Conservation (phyloP, 116 monocot species). For the Cymodocea nodosa region DNA sequence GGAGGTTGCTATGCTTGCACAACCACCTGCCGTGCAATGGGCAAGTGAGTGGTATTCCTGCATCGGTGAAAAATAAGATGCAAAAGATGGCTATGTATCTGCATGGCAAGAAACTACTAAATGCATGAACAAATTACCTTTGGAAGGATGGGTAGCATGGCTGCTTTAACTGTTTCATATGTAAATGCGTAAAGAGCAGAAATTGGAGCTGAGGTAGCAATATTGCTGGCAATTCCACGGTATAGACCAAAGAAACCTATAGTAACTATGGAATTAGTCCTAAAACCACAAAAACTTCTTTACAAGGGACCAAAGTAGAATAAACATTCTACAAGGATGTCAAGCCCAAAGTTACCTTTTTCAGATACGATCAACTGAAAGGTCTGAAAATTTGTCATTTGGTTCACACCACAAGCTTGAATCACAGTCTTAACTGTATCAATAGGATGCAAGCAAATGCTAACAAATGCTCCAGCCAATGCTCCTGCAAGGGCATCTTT, state of each 20-base stretch:
- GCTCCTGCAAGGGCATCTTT: conserved; percentile 84
- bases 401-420: conserved; percentile 36
- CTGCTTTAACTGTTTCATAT: conserved; percentile 85
- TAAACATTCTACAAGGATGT: too few species aligned
- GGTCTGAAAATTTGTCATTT: conserved; percentile 26
- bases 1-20: conserved; percentile 87
- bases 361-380: conserved; percentile 52
- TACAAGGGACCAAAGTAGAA: too few species aligned
- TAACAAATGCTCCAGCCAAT: conserved; percentile 79
- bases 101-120: not conserved
- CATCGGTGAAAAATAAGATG: conserved; percentile 1
- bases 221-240: conserved; percentile 84
- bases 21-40: conserved; percentile 81
- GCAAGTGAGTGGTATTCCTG: conserved; percentile 84
- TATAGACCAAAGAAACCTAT: conserved; percentile 77
- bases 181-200: conserved; percentile 94
- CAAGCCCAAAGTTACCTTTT: conserved; percentile 27
- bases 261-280: not conserved
- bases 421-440: conserved; percentile 91
- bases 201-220: conserved; percentile 88
- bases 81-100: not conserved
- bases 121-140: conserved; percentile 32
- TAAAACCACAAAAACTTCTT: not conserved
- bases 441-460: conserved; percentile 80
- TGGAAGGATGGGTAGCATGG: conserved; percentile 64